Base-by-base conservation (phyloP, 2,329 filamentous ascomycete species). In the Pyrenophora tritici-repentis region DNA sequence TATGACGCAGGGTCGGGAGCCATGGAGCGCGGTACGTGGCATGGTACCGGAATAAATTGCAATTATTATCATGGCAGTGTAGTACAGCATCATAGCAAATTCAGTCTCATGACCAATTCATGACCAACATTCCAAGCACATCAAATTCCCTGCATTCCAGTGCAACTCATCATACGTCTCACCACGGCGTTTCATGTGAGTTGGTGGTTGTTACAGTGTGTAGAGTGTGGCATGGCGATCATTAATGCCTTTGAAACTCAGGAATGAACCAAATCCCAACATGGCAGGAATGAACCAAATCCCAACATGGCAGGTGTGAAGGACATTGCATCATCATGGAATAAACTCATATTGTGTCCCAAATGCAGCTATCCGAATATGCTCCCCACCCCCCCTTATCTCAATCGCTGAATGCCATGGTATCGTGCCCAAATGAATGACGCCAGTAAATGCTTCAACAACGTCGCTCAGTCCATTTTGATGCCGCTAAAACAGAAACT, bases 401-500 rank as follows among this genome's bases (percentile, higher is more conserved):
- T 31, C 49, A 39, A 39, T 37, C 42, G 39, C 48, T 55, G 45
- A 48, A 57, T 58, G 55, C 47, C 53, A 46, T 60, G 57, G 57
- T 60, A 60, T 60, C 53, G 45, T 58, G 52, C 50, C 55, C 34
- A 36, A 54, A 56, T 41, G 52, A 53, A 47, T 48, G 48, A 59
- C 58, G 56, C 58, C 58, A 49, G 47, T 42, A 57, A 59, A 52
- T 61, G 58, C 58, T 51, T 41, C 31, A 35, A 53, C 14, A 42
- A 41, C 37, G 32, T 44, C 31, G 47, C 45, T 50, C 22, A 42
- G 46, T 40, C 50, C 49, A 53, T 63, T 60, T 58, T 62, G 55
- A 64, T 66, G 62, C 61, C 63, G 60, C 59, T 62, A 53, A 63
- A 61, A 64, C 52, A 34, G 39, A 26, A 49, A 24, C 46, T 35